Percentiles rank a stretch among this genome's conserved stretches.
Evolutionary conservation across 192 early-diverging fungal species (phyloP).

Genomic region (Allomyces arbusculus): DNA sequence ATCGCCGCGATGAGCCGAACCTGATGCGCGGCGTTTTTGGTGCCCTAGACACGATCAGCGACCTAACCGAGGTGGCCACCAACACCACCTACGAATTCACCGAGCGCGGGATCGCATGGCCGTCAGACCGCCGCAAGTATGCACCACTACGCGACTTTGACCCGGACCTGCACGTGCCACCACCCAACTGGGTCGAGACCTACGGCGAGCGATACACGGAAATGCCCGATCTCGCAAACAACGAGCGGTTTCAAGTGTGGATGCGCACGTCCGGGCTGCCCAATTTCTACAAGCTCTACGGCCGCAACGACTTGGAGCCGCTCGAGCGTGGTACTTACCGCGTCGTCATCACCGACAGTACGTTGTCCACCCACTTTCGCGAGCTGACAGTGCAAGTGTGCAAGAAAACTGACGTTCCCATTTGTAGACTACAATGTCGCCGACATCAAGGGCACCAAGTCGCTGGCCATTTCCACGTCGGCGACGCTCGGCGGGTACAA

Average conservation of each 20-base stretch:
- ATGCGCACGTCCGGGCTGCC: constrained; percentile 92
- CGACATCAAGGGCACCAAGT: constrained; percentile 83
- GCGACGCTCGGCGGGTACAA: constrained; percentile 92
- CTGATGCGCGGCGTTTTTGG: too few relatives aligned
- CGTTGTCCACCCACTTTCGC: constrained; percentile 6
- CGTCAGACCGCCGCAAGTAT: constrained; percentile 55
- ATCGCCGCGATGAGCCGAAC: too few relatives aligned
- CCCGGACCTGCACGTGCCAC: constrained; percentile 40
- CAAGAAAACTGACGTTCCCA: neutral
- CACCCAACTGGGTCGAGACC: constrained; percentile 54
- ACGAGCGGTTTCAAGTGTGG: constrained; percentile 93
- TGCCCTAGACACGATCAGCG: too few relatives aligned
- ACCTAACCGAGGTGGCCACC: constrained; percentile 6
- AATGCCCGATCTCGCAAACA: constrained; percentile 32
- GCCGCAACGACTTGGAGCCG: constrained; percentile 37
- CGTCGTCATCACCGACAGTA: constrained; percentile 54
- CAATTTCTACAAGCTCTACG: constrained; percentile 88
- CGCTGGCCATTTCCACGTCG: constrained; percentile 76
- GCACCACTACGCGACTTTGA: constrained; percentile 13
- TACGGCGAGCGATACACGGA: constrained; percentile 16
- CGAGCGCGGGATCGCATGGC: constrained; percentile 68
- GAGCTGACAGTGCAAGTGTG: neutral
- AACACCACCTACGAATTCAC: constrained; percentile 32
- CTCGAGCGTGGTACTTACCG: constrained; percentile 55
- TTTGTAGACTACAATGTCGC: constrained; percentile 57